Evolutionary conservation across 2,329 filamentous ascomycete species (phyloP).

Genomic region (Pestalotiopsis sp.): DNA sequence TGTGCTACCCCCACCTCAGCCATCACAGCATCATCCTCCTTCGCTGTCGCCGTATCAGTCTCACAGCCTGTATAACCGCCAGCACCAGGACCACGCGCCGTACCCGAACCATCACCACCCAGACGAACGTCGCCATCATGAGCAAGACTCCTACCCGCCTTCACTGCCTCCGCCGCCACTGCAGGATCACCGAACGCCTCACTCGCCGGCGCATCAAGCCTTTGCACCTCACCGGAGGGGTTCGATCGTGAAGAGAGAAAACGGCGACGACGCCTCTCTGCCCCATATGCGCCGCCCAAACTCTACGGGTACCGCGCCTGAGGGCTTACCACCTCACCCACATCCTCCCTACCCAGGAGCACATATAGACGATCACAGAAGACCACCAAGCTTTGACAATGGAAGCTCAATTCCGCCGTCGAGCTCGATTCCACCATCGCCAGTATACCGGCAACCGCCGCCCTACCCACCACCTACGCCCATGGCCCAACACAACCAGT

Average conservation of each 20-base stretch:
- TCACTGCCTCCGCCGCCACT: constrained; percentile 52
- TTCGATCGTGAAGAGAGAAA: constrained; percentile 58
- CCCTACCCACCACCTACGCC: constrained; percentile 28
- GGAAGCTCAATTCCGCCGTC: constrained; percentile 46
- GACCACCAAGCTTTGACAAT: constrained; percentile 57
- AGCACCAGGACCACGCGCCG: constrained; percentile 35
- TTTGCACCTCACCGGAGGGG: constrained; percentile 52
- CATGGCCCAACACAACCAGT: constrained; percentile 29
- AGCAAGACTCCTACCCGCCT: constrained; percentile 51
- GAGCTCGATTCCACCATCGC: constrained; percentile 46
- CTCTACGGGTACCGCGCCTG: constrained; percentile 46
- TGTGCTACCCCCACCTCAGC: constrained; percentile 34
- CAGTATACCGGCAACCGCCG: constrained; percentile 29
- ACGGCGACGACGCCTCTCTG: constrained; percentile 45
- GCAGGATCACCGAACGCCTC: constrained; percentile 32
- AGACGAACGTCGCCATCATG: constrained; percentile 61
- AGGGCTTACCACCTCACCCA: constrained; percentile 34
- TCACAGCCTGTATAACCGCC: constrained; percentile 37
- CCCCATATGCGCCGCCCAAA: constrained; percentile 51
- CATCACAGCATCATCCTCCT: constrained; percentile 38
- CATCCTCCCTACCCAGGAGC: constrained; percentile 34
- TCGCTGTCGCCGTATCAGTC: constrained; percentile 28
- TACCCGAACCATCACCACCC: constrained; percentile 44
- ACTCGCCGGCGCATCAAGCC: constrained; percentile 43
- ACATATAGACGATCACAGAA: constrained; percentile 48